phyloP scores from a whole-genome alignment of 2,329 filamentous ascomycete genomes.

The Zymoseptoria passerinii region DNA sequence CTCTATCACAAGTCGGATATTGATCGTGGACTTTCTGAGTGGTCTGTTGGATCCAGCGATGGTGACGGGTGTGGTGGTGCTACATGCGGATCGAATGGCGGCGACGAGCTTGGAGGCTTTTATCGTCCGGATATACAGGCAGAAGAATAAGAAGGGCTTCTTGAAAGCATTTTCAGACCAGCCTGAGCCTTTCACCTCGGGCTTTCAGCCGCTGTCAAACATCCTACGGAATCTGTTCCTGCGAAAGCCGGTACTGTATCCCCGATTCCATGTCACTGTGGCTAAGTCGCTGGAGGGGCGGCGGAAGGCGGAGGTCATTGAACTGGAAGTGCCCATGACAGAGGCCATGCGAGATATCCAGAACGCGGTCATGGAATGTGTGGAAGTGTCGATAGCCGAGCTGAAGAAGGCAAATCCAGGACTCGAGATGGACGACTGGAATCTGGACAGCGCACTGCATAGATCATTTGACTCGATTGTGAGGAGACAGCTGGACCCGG shows the following conservation, averaged over 20 bases:
- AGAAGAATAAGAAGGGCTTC: constrained; percentile 89
- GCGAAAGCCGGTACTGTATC: constrained; percentile 81
- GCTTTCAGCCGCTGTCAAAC: constrained; percentile 77
- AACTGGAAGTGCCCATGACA: constrained; percentile 93
- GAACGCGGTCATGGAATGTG: constrained; percentile 88
- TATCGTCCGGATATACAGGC: constrained; percentile 84
- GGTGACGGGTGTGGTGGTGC: constrained; percentile 75
- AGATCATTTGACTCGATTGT: constrained; percentile 87
- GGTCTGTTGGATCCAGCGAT: constrained; percentile 70
- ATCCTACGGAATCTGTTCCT: constrained; percentile 93
- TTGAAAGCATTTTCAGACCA: constrained; percentile 93
- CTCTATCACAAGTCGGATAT: constrained; percentile 89
- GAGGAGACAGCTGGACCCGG: constrained; percentile 81
- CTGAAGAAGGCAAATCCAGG: constrained; percentile 84
- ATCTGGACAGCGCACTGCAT: constrained; percentile 82
- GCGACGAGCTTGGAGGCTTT: constrained; percentile 91
- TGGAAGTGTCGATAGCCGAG: constrained; percentile 89
- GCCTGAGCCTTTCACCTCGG: constrained; percentile 80
- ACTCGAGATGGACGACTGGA: constrained; percentile 97
- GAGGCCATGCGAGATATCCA: constrained; percentile 90
- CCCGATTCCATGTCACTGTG: constrained; percentile 84
- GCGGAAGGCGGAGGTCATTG: constrained; percentile 91
- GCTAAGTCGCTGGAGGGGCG: constrained; percentile 83
- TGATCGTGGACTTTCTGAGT: constrained; percentile 91
- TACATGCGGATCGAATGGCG: constrained; percentile 79